Evolutionary conservation across 192 early-diverging fungal species (phyloP), one percentile per base, ranked within the genome.

Genomic region (Coemansia sp.): DNA sequence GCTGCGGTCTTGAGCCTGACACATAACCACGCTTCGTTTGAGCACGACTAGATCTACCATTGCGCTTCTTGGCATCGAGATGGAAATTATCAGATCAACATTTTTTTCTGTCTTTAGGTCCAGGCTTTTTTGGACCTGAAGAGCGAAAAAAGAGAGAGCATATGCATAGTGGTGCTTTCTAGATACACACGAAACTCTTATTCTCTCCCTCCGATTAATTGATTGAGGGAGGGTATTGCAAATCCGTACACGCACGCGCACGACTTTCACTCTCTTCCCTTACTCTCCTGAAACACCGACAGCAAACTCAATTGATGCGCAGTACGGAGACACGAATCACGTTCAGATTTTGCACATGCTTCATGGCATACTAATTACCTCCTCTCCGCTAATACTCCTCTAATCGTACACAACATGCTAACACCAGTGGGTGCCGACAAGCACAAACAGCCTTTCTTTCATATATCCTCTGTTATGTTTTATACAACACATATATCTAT

Each of bases 1-100:
- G 89, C 85, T 38, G 82, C 86, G 25, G 91, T 96, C 22, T 78
- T 98, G 70, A 75, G 76, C 34, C 66, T 83, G 63, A 83, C 71
- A 33, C 80, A 83, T 64, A 69, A 68, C 54, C 80, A 83, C 33
- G 65, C 65, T 29, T 63, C 71, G 55, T 72, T 69, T 63, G 72
- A 65, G 17, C 69, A 66, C 42, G 66, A 69, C 36, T 75, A 61
- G 67, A 54, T 56, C n/a, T n/a, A n/a, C n/a, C n/a, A n/a, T 30
- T 55, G 25, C 42, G 36, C 57, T 49, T 20, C 11, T 45, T 38
- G 36, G 10, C 36, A 10, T 10, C 10, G 36, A 38, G 36, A 7
- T 38, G 36, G 36, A 38, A 38, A 38, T 10, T 38, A 38, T 38
- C 36, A n/a, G 36, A 4, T 38, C 5, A 38, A 7, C 4, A 16